Conservation (phyloP, 441 rosid genomes). For the Croton setiger region DNA sequence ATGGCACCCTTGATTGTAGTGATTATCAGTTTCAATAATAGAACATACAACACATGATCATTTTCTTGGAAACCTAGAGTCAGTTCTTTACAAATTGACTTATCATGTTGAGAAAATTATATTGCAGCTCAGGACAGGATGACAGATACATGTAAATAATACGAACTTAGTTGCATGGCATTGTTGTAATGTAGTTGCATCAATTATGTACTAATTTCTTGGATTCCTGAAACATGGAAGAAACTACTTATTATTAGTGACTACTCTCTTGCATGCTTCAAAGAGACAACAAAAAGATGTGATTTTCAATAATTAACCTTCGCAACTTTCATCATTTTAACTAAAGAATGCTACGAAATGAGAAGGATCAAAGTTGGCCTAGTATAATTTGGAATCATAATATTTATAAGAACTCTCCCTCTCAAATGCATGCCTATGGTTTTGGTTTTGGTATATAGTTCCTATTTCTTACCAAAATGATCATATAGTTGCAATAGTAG, state of each 20-base stretch:
- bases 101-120: slow-evolving; percentile 12
- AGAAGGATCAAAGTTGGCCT: background rate
- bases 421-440: background rate
- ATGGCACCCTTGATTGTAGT: slow-evolving; percentile 8
- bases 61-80: slow-evolving; percentile 18
- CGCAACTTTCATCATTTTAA: background rate
- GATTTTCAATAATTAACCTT: background rate
- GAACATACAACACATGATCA: slow-evolving; percentile 13
- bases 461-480: background rate
- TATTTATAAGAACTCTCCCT: background rate
- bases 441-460: background rate
- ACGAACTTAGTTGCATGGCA: background rate
- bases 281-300: background rate
- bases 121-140: background rate
- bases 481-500: no score
- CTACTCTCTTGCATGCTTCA: background rate
- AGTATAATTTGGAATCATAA: background rate
- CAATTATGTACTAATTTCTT: slow-evolving; percentile 29
- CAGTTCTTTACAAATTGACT: slow-evolving; percentile 23
- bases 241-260: background rate
- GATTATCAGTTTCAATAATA: slow-evolving; percentile 4
- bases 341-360: background rate
- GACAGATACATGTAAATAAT: slow-evolving; percentile 7
- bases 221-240: slow-evolving; percentile 27
- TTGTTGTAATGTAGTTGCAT: slow-evolving; percentile 4